Evolutionary conservation across 2,329 filamentous ascomycete genomes (phyloP).

Genomic region (Alternaria ventricosa): DNA sequence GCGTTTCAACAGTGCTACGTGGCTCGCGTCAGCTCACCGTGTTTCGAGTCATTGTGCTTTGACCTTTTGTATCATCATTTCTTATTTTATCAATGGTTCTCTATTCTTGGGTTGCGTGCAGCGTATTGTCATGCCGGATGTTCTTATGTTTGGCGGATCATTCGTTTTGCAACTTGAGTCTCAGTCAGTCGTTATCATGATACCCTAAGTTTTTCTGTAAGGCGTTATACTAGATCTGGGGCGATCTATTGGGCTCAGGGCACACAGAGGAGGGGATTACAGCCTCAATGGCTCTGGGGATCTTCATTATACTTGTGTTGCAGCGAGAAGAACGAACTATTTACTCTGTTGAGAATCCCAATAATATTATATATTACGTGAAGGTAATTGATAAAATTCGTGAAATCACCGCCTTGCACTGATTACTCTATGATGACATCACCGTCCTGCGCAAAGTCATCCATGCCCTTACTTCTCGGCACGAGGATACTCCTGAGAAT

Average conservation of each 20-base stretch:
- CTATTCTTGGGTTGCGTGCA: neutral
- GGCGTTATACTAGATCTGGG: neutral
- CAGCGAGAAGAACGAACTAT: neutral
- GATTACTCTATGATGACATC: conserved; percentile 12
- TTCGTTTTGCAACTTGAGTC: neutral
- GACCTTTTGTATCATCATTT: neutral
- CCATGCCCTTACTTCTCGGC: conserved; percentile 27
- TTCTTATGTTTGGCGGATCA: neutral
- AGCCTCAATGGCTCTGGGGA: neutral
- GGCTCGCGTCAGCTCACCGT: neutral
- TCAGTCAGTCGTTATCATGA: neutral
- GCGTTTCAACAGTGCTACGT: conserved; percentile 1
- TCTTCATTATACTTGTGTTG: neutral
- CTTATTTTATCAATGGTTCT: neutral
- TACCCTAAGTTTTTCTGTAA: neutral
- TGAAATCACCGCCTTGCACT: neutral
- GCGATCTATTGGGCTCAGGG: neutral
- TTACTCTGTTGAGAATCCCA: neutral
- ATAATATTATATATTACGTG: neutral
- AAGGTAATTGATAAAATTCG: neutral
- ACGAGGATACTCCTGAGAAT: conserved; percentile 52
- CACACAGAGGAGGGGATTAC: neutral
- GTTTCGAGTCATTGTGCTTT: neutral
- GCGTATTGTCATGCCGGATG: neutral
- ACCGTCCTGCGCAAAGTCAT: conserved; percentile 3